Evolutionary conservation across 2,329 filamentous ascomycete genomes (phyloP), one percentile per base, ranked within the genome.

Genomic region (Gnomoniopsis sp.): DNA sequence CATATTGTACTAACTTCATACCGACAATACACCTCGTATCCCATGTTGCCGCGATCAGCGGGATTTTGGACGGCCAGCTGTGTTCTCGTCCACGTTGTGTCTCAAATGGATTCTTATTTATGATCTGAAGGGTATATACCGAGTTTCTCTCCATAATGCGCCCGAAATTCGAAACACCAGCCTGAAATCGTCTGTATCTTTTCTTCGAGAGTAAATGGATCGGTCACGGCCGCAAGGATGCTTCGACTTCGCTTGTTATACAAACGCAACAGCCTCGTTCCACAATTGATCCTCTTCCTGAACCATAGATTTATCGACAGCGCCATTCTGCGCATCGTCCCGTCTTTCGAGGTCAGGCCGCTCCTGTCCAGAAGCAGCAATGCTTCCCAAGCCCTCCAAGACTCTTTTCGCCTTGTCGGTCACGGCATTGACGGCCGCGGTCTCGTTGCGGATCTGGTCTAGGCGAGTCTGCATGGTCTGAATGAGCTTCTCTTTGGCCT

Each of bases 401-500:
- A 93, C 80, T 43, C 85, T 81, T 67, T 87, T 85, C 62, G 95
- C 89, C 74, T 88, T 89, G 64, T 88, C 86, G 54, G 86, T 86
- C 68, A 86, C 86, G 59, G 82, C 82, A 59, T 81, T 80, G 49
- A 92, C 85, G 3, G 82, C 84, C 36, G 85, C 79, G 1, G 92
- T 91, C 74, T 97, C 92, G 56, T 82, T 83, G 64, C 82, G 84
- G 57, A 88, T 88, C 65, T 79, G 81, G 65, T 90, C 86, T 33
- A 96, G 75, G 68, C 93, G 89, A 65, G 89, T 88, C 74, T 96
- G 90, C 89, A 97, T 92, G 78, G 93, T 84, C 65, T 88, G 75
- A 34, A 96, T 96, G 59, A 96, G 78, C 30, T 88, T 92, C 76
- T 97, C 93, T 48, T 93, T 79, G 23, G 93, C 92, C 75, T 98